Base-by-base conservation (phyloP, 495 filamentous ascomycete species). In the Trichocladium antarcticum region DNA sequence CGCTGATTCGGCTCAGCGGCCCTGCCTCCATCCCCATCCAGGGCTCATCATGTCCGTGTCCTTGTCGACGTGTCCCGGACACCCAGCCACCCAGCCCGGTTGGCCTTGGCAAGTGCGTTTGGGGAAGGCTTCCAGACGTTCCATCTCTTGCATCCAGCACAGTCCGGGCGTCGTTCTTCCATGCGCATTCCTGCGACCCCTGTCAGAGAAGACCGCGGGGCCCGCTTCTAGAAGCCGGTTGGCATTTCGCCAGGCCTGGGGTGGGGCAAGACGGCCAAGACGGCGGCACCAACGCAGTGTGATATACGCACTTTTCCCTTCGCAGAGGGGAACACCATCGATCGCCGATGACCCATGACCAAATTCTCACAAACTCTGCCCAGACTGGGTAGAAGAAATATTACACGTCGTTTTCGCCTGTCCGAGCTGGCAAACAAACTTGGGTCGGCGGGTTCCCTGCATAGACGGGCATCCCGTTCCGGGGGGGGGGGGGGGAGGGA, bases 111-210 rank as follows among this genome's bases (percentile, higher is more conserved):
- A 40, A 22, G 9, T 15, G 37, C 47, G n/a, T 32, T 52, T 52
- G 31, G 16, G 54, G 55, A 61, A 62, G 44, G 53, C 57, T 64
- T 62, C 57, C 49, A 60, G 50, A 62, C 44, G 59, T 62, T 61
- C 62, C 50, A 55, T 8, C 56, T 56, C 47, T 56, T 62, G 57
- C 50, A 57, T 54, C 45, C 57, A 55, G 57, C 50, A 57, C 58
- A 54, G 40, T 15, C 36, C 42, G 36, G 51, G 56, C 34, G 47
- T 20, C 54, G 31, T 31, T 21, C 32, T 54, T 55, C 48, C 51
- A 57, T 59, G 61, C 60, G 31, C 15, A 45, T 63, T 65, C 32
- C 63, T 65, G 60, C 62, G 54, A 46, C 31, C 11, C 39, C 10
- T 41, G 36, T 37, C 43, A 34, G 43, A 35, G 12, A 34, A 19